Base-by-base conservation (phyloP, 23 red algal species). In the Gracilaria domingensis region DNA sequence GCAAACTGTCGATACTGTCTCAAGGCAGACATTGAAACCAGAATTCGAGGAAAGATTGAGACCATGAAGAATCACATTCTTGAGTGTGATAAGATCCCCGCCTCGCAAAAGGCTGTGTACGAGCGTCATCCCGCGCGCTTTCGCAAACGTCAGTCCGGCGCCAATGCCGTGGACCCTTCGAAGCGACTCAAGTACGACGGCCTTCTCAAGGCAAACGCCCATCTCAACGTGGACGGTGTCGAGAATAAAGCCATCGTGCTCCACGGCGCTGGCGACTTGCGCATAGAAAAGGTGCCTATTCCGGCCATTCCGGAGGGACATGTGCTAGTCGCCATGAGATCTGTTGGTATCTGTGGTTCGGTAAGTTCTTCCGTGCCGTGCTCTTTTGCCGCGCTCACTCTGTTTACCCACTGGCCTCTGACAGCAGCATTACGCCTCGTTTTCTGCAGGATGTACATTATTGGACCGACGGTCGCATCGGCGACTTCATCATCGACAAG, bases 261-360 rank as follows among this genome's bases (percentile, higher is more conserved):
- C 12, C 85, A 94, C 42, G 90, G 56, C 33, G 61, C 81, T 28
- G 59, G 79, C 32, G 95, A 98, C 59, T 44, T 98, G 64, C 90
- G 95, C 20, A 86, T 98, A 24, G 85, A 84, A 25, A 44, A 73
- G 5, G 56, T 87, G 12, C 66, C 65, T 28, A 83, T 94, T 39
- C 95, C 95, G 4, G 30, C 53, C 34, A 79, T 93, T 21, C 90
- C 59, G n/a, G 79, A 80, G 28, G 79, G 80, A 12, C 62, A 98
- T 61, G 90, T 98, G 17, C 91, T 90, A 33, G 51, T 98, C 34
- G 84, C 77, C 18, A 81, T 98, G 64, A 50, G 76, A 11, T 84
- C 66, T 40, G 95, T 98, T 25, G 91, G 95, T 25, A 98, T 98
- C 20, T 98, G 95, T 82, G 88, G 87, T 16, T 94, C 91, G 32